Evolutionary conservation across 441 rosid species (phyloP), one percentile per base, ranked within the genome.

Genomic region (Pelargonium myrrhifolium): DNA sequence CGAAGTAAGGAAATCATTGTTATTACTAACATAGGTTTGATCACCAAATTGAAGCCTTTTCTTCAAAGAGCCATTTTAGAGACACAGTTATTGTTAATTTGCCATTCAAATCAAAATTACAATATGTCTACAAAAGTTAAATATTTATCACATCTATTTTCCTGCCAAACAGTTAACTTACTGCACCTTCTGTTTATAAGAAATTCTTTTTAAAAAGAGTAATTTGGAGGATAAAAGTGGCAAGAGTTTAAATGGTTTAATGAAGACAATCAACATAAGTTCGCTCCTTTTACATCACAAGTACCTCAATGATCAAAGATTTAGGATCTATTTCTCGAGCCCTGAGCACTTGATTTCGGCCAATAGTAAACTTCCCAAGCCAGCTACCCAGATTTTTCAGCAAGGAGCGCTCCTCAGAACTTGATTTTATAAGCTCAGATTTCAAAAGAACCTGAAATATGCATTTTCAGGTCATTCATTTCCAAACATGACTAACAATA

Each of bases 381-480:
- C 99, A 96, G 77, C 99, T 96, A 71, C 98, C 98, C 83, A 96
- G 79, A 84, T 93, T 96, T 80, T 96, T 96, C 72, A 96, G 87
- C 79, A 96, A 78, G 15, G 98, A 93, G 2, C 98, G 92, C 82
- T 96, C 98, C 78, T 96, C 97, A 9, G 96, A 88, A 80, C 97
- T 96, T 66, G 98, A 90, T 78, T 96, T 96, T 68, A 96, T 96
- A 70, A 92, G 97, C 82, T 96, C 99, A 43, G 99, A 96, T 58
- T 97, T 92, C 79, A 96, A 77, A 64, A 96, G 95, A 80, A 96
- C 99, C 98, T 96, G 84, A 64, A 79, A 73, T 40, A 40, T 65
- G 59, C 7, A 31, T 61, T 39, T 62, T 53, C 39, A 39, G 63
- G 65, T 65, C 59, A 49, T 55, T 49, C 56, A 55, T n/a, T 49